Percentiles rank a stretch among this genome's conserved stretches.
Evolutionary conservation across 768 basidiomycete genomes (phyloP).

Genomic region (Termitomyces sp.): DNA sequence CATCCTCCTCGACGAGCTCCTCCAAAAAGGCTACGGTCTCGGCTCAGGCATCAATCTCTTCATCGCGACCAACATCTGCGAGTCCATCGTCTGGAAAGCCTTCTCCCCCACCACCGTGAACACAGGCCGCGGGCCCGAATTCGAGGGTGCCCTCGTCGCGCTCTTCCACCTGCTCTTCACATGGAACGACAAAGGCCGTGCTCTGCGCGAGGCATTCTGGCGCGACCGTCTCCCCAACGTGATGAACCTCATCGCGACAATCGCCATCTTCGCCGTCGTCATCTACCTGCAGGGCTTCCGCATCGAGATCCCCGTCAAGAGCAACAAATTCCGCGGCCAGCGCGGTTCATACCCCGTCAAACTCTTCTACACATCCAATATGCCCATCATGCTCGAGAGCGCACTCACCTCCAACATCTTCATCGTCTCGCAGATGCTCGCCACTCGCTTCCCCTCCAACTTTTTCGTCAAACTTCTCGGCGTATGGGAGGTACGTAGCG

Average conservation of each 20-base stretch:
- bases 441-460: slow-evolving; percentile 86
- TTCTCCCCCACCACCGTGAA: slow-evolving; percentile 98
- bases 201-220: slow-evolving; percentile 97
- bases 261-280: slow-evolving; percentile 87
- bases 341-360: slow-evolving; percentile 95
- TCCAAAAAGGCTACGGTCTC: slow-evolving; percentile 98
- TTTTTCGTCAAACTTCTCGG: slow-evolving; percentile 87
- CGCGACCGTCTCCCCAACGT: slow-evolving; percentile 94
- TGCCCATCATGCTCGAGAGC: slow-evolving; percentile 99
- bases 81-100: slow-evolving; percentile 99
- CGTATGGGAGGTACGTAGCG: slow-evolving; percentile 87
- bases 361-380: slow-evolving; percentile 98
- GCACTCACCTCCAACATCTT: slow-evolving; percentile 93
- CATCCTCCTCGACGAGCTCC: slow-evolving; percentile 96
- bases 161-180: slow-evolving; percentile 98
- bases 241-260: slow-evolving; percentile 95
- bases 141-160: slow-evolving; percentile 94
- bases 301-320: slow-evolving; percentile 98
- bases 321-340: slow-evolving; percentile 94
- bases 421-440: slow-evolving; percentile 95
- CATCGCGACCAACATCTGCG: slow-evolving; percentile 99
- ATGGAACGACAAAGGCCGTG: slow-evolving; percentile 97
- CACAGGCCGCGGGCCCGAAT: slow-evolving; percentile 97
- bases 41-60: slow-evolving; percentile 98
- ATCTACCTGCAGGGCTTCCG: slow-evolving; percentile 99